phyloP scores from a whole-genome alignment of 768 basidiomycete species.

The Kwoniella sp. region DNA sequence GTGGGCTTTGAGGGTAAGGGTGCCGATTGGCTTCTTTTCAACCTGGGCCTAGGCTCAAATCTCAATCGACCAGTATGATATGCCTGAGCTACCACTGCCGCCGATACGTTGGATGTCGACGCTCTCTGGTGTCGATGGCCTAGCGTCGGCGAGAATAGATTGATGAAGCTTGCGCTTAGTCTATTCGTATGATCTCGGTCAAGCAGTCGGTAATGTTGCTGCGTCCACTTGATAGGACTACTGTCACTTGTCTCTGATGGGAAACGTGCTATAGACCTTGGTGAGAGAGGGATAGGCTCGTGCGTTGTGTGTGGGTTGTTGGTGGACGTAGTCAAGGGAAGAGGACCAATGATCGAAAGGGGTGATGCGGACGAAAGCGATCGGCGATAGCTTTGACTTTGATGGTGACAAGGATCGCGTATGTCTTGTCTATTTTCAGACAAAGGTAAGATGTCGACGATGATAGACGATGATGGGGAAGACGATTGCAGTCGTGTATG shows the following conservation, averaged over 20 bases:
- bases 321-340: background rate
- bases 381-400: background rate
- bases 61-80: background rate
- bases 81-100: background rate
- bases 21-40: conserved; percentile 8
- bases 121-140: background rate
- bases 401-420: background rate
- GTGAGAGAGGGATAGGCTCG: background rate
- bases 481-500: background rate
- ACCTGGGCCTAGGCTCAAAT: conserved; percentile 2
- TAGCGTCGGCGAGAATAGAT: conserved; percentile 5
- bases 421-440: background rate
- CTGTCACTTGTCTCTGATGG: background rate
- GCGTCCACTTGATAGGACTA: background rate
- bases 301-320: too few species aligned
- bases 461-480: background rate
- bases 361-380: conserved; percentile 1
- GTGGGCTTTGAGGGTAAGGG: background rate
- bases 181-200: conserved; percentile 4
- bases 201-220: background rate
- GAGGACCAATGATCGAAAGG: background rate
- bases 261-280: background rate
- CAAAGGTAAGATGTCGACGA: conserved; percentile 17
- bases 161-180: conserved; percentile 22
- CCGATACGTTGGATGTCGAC: background rate